Evolutionary conservation across 2,329 filamentous ascomycete genomes (phyloP).

Genomic region (Epichloe sibirici): DNA sequence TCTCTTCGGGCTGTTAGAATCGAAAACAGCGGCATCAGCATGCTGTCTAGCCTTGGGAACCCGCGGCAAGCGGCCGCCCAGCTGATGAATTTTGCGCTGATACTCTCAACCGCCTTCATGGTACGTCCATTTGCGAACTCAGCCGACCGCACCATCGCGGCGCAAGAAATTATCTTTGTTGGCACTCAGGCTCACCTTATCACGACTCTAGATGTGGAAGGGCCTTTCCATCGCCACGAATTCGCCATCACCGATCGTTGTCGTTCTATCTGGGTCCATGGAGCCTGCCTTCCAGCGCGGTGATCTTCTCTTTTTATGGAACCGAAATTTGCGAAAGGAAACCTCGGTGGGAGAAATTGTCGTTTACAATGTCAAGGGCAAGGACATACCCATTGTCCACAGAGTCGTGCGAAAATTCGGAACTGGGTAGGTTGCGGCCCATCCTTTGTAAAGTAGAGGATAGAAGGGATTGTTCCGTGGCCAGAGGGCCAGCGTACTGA

Average conservation of each 20-base stretch:
- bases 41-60: constrained; percentile 60
- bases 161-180: no score
- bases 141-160: not conserved
- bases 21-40: constrained; percentile 19
- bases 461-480: no score
- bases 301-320: constrained; percentile 67
- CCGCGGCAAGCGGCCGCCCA: constrained; percentile 72
- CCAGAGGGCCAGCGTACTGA: constrained; percentile 3
- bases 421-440: constrained; percentile 29
- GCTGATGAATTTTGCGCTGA: constrained; percentile 80
- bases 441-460: constrained; percentile 1
- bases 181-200: not conserved
- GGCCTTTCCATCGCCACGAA: constrained; percentile 69
- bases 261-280: constrained; percentile 77
- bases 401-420: constrained; percentile 69
- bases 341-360: constrained; percentile 46
- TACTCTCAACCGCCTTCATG: constrained; percentile 88
- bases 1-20: not conserved
- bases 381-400: constrained; percentile 97
- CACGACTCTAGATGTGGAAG: constrained; percentile 58
- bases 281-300: constrained; percentile 72
- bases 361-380: constrained; percentile 71
- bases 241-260: constrained; percentile 66
- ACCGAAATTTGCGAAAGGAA: constrained; percentile 47
- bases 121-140: constrained; percentile 25